phyloP scores from a whole-genome alignment of 2,329 filamentous ascomycete species.

The Pseudohalonectria lignicola region DNA sequence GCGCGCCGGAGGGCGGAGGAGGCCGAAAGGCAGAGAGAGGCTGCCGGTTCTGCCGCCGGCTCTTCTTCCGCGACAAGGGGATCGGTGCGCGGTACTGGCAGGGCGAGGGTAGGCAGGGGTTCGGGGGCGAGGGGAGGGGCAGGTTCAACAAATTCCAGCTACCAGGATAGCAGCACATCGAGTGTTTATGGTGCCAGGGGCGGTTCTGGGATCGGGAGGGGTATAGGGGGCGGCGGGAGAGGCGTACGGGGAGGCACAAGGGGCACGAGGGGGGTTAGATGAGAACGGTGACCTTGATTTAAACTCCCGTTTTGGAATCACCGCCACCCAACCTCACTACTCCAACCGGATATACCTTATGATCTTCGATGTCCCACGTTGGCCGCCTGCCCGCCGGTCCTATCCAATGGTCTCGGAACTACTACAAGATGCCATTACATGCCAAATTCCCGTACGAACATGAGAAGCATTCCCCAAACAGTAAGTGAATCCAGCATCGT shows the following conservation, averaged over 20 bases:
- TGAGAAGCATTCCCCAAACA: too few relatives aligned
- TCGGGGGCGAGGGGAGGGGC: neutral
- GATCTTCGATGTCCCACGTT: too few relatives aligned
- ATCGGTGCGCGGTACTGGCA: neutral
- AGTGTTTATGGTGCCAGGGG: slow-evolving; percentile 19
- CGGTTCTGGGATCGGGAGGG: slow-evolving; percentile 32
- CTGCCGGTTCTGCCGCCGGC: slow-evolving; percentile 11
- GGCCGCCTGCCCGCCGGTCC: too few relatives aligned
- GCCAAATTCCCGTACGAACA: too few relatives aligned
- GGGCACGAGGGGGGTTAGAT: slow-evolving; percentile 16
- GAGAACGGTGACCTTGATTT: too few relatives aligned
- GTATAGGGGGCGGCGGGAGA: slow-evolving; percentile 37
- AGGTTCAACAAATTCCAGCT: slow-evolving; percentile 1
- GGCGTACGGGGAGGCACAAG: slow-evolving; percentile 35
- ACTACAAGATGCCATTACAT: too few relatives aligned
- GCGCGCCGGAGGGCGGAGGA: slow-evolving; percentile 53
- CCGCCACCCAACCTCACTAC: too few relatives aligned
- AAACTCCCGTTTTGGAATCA: too few relatives aligned
- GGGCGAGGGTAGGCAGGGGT: neutral
- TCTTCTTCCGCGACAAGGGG: slow-evolving; percentile 2
- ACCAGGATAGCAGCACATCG: slow-evolving; percentile 15
- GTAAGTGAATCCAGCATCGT: too few relatives aligned
- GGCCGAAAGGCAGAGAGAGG: slow-evolving; percentile 38
- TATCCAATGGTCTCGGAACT: too few relatives aligned
- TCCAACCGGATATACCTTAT: too few relatives aligned